Evolutionary conservation across 2,329 filamentous ascomycete genomes (phyloP), one percentile per base, ranked within the genome.

Genomic region (Exophiala aquamarina): DNA sequence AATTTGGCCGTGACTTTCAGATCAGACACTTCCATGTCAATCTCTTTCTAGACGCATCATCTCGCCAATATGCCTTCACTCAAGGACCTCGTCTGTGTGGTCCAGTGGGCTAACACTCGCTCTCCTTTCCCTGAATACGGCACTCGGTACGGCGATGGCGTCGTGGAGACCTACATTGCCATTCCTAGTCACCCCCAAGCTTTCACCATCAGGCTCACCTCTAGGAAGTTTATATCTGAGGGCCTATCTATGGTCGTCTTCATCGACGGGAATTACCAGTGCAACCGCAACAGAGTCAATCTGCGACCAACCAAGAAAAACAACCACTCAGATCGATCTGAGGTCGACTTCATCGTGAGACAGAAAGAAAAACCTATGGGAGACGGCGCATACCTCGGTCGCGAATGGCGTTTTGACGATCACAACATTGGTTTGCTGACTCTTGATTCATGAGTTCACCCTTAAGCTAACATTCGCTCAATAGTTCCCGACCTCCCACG

Each of bases 181-280:
- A 68, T 81, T 3, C 77, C 77, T 3, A 41, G 41, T 21, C 55
- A 56, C 28, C 60, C 65, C 36, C 61, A 66, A 11, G 61, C 68
- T 0, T 81, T 81, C 61, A 68, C 64, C 15, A 64, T 81, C 28
- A 74, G 70, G 49, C 66, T 81, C 31, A 68, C 62, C 2, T 75
- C 75, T 0, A 63, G 62, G 28, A 71, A 68, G 21, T 81, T 74
- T 63, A 77, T 81, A 52, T 73, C 73, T 1, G 68, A 73, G 18
- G 78, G 78, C 0, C 61, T 81, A 9, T 71, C 76, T 2, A 72
- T 77, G 61, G 76, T 75, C 50, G 76, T 81, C 19, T 81, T 72
- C 64, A 78, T 80, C 32, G 78, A 81, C 54, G 78, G 78, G 14
- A 62, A 73, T 4, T 80, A 80, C 51, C 77, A 81, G 57, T 78